Evolutionary conservation across 495 filamentous ascomycete species (phyloP).

Genomic region (Penicillium mononematosum): DNA sequence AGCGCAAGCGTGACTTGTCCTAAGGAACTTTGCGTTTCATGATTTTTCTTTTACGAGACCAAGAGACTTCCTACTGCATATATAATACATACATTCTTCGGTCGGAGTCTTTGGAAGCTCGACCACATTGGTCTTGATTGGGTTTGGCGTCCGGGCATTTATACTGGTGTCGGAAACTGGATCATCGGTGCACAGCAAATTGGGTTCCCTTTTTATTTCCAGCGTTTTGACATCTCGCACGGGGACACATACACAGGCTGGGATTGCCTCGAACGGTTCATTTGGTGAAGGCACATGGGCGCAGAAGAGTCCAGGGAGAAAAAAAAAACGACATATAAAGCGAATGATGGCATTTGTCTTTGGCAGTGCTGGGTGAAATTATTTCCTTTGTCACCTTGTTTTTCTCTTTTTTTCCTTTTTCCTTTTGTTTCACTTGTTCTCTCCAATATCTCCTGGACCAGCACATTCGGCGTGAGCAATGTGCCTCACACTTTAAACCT

Average conservation of each 20-base stretch:
- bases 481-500: constrained; percentile 16
- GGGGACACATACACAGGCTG: constrained; percentile 8
- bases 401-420: constrained; percentile 16
- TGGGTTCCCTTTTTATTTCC: constrained; percentile 12
- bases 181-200: constrained; percentile 30
- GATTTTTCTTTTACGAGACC: constrained; percentile 42
- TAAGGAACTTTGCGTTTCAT: constrained; percentile 24
- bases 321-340: constrained; percentile 12
- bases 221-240: constrained; percentile 7
- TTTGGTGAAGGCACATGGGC: background rate
- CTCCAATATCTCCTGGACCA: constrained; percentile 14
- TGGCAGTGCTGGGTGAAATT: constrained; percentile 7
- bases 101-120: constrained; percentile 22
- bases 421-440: constrained; percentile 19
- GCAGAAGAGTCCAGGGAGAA: constrained; percentile 9
- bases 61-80: constrained; percentile 44
- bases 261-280: background rate
- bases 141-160: constrained; percentile 45
- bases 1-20: constrained; percentile 68
- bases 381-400: constrained; percentile 18
- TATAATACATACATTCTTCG: constrained; percentile 28
- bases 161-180: constrained; percentile 34
- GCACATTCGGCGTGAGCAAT: constrained; percentile 18
- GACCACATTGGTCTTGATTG: constrained; percentile 32
- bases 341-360: constrained; percentile 13